Percentiles rank a stretch among this genome's conserved stretches.
Evolutionary conservation across 345 rosid genomes (phyloP).

Genomic region (Microcos paniculata): DNA sequence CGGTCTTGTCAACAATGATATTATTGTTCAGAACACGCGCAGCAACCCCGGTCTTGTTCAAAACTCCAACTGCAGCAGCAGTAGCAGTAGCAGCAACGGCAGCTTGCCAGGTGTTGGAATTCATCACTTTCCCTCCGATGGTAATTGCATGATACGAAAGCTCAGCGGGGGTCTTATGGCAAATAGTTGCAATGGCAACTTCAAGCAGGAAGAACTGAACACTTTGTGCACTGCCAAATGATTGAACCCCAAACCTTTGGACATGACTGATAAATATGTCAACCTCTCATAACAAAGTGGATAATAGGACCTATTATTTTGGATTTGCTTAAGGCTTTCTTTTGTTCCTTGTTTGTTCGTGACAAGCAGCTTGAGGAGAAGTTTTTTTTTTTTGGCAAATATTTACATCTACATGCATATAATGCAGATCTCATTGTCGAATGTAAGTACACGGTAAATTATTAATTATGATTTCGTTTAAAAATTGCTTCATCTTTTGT

Average conservation of each 20-base stretch:
- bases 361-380: neutral
- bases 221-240: constrained; percentile 7
- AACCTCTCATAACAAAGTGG: neutral
- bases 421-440: neutral
- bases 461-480: no score
- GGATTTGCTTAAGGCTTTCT: neutral
- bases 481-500: neutral
- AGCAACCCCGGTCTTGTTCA: constrained; percentile 4
- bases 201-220: constrained; percentile 17
- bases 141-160: constrained; percentile 11
- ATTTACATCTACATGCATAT: neutral
- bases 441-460: neutral
- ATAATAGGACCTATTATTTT: neutral
- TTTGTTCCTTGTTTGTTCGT: neutral
- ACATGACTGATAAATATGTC: neutral
- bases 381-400: neutral
- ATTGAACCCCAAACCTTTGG: neutral
- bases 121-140: constrained; percentile 2
- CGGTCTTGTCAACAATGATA: constrained; percentile 14
- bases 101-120: constrained; percentile 24
- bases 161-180: constrained; percentile 4
- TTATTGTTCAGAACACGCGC: neutral
- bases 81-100: constrained; percentile 20
- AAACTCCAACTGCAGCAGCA: constrained; percentile 8
- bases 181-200: constrained; percentile 20